Percentiles rank a stretch among this genome's conserved stretches.
Evolutionary conservation across 2,329 filamentous ascomycete genomes (phyloP).

Genomic region (Ophiosphaerella narmari): DNA sequence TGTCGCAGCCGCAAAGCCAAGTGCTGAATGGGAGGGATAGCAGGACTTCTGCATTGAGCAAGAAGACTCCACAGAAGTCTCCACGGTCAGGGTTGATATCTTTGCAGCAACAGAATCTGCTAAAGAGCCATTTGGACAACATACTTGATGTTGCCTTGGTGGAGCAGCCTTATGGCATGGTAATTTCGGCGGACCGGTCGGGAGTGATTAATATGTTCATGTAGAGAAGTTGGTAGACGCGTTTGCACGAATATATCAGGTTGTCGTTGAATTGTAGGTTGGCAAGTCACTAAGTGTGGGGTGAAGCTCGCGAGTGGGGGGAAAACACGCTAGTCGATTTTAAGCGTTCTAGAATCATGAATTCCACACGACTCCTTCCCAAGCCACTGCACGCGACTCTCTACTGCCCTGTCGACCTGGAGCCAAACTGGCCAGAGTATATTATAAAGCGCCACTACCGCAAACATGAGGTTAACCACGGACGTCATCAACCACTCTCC

Average conservation of each 20-base stretch:
- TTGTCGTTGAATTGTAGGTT: too few relatives aligned
- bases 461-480: slow-evolving; percentile 86
- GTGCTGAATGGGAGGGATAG: slow-evolving; percentile 26
- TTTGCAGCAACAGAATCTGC: slow-evolving; percentile 86
- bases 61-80: slow-evolving; percentile 50
- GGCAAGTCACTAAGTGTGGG: too few relatives aligned
- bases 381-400: too few relatives aligned
- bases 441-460: slow-evolving; percentile 3
- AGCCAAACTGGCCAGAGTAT: too few relatives aligned
- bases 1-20: slow-evolving; percentile 28
- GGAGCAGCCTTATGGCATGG: slow-evolving; percentile 90
- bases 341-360: not conserved
- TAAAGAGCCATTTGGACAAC: slow-evolving; percentile 85
- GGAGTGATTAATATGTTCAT: slow-evolving; percentile 87
- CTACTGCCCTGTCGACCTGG: too few relatives aligned
- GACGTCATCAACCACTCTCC: slow-evolving; percentile 94
- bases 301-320: too few relatives aligned
- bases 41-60: slow-evolving; percentile 42
- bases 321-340: not conserved
- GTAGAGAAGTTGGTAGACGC: slow-evolving; percentile 34
- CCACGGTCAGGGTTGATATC: slow-evolving; percentile 84
- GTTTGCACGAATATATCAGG: not conserved
- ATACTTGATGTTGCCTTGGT: slow-evolving; percentile 87
- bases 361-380: too few relatives aligned
- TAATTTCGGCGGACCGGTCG: slow-evolving; percentile 84